Conservation (phyloP, 1,284 basidiomycete species). For the Cutaneotrichosporon curvatum region DNA sequence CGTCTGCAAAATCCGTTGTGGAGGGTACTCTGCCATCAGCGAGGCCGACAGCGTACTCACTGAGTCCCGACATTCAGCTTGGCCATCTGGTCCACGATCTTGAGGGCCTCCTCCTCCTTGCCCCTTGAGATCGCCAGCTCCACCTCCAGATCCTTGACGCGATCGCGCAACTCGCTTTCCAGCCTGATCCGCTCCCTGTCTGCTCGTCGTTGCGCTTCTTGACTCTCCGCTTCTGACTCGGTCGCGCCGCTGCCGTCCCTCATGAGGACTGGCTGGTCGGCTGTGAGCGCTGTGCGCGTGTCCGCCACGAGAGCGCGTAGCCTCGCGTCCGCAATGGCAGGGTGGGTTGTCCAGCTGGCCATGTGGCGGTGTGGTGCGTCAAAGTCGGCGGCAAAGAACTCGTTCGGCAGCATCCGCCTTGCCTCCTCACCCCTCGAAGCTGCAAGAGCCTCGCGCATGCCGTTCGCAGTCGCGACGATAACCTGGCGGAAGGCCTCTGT, state of each 20-base stretch:
- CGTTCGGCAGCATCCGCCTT: slow-evolving; percentile 1
- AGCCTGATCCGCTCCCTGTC: slow-evolving; percentile 29
- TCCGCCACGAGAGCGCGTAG: slow-evolving; percentile 29
- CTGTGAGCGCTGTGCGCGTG: slow-evolving; percentile 23
- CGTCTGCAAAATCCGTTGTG: slow-evolving; percentile 19
- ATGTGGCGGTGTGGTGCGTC: slow-evolving; percentile 14
- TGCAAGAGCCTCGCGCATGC: slow-evolving; percentile 53
- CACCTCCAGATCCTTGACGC: slow-evolving; percentile 42
- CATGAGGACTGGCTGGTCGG: slow-evolving; percentile 2
- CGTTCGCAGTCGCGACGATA: slow-evolving; percentile 63
- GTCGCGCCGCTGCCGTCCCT: slow-evolving; percentile 5
- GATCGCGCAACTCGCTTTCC: slow-evolving; percentile 30
- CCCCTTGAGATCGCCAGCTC: slow-evolving; percentile 33
- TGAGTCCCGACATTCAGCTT: slow-evolving; percentile 22
- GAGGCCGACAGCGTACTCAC: slow-evolving; percentile 12
- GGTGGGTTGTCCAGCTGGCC: slow-evolving; percentile 40
- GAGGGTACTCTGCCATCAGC: slow-evolving; percentile 7
- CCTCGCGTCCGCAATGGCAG: slow-evolving; percentile 35
- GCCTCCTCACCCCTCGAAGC: slow-evolving; percentile 5
- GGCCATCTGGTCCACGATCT: slow-evolving; percentile 32
- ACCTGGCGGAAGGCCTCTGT: slow-evolving; percentile 62
- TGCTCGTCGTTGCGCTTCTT: slow-evolving; percentile 19
- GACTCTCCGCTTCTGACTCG: slow-evolving; percentile 17
- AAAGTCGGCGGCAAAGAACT: slow-evolving; percentile 6
- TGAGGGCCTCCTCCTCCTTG: slow-evolving; percentile 35